Evolutionary conservation across 1,284 basidiomycete species (phyloP).

Genomic region (Heterobasidion irregulare): DNA sequence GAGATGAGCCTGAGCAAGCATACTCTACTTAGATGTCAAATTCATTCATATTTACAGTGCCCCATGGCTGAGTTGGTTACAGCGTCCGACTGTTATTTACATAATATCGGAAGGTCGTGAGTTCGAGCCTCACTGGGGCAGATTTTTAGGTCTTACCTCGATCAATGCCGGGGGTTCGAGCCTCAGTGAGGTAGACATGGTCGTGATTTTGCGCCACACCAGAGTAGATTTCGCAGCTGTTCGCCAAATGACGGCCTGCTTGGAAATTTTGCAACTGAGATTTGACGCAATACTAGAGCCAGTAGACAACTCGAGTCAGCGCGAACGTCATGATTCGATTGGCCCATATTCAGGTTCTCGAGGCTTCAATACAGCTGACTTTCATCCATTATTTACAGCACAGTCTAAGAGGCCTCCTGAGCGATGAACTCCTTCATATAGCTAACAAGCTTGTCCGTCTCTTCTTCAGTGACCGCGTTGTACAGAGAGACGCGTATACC

Average conservation of each 20-base stretch:
- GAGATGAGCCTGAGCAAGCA: background rate
- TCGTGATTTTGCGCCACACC: too few species aligned
- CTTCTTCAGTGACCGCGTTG: constrained; percentile 87
- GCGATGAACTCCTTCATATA: constrained; percentile 53
- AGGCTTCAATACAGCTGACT: background rate
- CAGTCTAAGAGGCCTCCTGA: constrained; percentile 8
- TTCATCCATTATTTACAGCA: background rate
- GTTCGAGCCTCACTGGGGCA: constrained; percentile 71
- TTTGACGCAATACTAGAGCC: too few species aligned
- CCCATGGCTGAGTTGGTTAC: constrained; percentile 79
- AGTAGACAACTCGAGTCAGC: too few species aligned
- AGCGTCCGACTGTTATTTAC: constrained; percentile 72
- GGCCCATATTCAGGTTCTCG: too few species aligned
- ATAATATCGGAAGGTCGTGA: constrained; percentile 61
- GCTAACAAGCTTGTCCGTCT: constrained; percentile 51
- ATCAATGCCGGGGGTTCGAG: too few species aligned
- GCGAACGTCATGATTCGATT: too few species aligned
- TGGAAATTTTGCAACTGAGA: too few species aligned
- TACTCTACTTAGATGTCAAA: background rate
- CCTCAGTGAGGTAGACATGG: too few species aligned
- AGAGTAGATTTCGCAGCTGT: too few species aligned
- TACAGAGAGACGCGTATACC: constrained; percentile 91
- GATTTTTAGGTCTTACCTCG: constrained; percentile 11
- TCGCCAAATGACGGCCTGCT: too few species aligned
- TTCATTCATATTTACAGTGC: constrained; percentile 26